Conservation (phyloP, 2,329 filamentous ascomycete species). For the Alternaria ventricosa region DNA sequence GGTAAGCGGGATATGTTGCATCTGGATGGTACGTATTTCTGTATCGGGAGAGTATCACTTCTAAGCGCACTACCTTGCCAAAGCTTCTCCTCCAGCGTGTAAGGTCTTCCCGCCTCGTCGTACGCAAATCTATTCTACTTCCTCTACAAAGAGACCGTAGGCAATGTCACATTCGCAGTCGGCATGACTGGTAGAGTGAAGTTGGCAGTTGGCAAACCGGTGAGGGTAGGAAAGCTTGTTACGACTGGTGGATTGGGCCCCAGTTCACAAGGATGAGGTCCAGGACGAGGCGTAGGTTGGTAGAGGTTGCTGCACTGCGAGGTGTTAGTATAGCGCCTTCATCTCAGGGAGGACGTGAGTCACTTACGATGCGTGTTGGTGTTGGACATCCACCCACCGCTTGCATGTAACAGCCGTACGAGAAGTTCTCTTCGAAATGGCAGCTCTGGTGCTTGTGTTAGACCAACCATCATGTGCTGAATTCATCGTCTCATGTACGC, state of each 20-base stretch:
- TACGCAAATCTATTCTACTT: background rate
- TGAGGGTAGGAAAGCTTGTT: conserved; percentile 2
- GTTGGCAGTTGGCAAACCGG: conserved; percentile 3
- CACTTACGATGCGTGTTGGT: conserved; percentile 33
- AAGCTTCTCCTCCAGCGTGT: background rate
- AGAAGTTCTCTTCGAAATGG: conserved; percentile 41
- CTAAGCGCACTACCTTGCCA: background rate
- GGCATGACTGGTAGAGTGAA: conserved; percentile 6
- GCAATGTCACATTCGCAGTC: conserved; percentile 5
- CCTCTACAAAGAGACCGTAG: background rate
- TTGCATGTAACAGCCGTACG: conserved; percentile 37
- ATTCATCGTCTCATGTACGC: background rate
- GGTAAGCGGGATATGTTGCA: background rate
- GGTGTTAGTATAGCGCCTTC: background rate
- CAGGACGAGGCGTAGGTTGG: conserved; percentile 30
- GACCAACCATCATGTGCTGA: background rate
- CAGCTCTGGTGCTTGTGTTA: conserved; percentile 27
- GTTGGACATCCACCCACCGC: conserved; percentile 36
- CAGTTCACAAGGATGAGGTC: conserved; percentile 38
- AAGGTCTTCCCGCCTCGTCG: background rate
- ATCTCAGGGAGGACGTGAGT: background rate
- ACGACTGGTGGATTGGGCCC: conserved; percentile 13
- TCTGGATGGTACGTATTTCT: background rate
- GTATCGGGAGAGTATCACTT: background rate
- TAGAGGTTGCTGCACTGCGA: conserved; percentile 33